These are phyloP conservation scores for Colletotrichum chrysophilum DNA, from an alignment of 2,329 filamentous ascomycete species.

Conservation along the genomic window DNA sequence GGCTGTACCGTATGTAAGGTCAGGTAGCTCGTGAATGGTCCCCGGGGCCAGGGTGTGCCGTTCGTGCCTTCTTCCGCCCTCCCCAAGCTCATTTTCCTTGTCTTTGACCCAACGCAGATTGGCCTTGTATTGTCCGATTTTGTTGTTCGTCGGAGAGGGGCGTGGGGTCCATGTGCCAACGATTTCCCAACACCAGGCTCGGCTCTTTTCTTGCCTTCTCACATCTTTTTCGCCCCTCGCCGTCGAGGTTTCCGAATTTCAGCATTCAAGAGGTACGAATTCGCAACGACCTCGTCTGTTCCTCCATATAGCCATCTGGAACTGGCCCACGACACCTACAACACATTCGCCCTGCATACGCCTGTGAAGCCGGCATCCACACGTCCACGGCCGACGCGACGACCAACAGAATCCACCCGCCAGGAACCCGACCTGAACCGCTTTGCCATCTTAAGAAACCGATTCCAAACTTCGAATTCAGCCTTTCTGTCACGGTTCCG, in stretches of 20 bases:
- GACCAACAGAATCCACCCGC: too few species aligned
- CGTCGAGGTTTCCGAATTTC: background rate
- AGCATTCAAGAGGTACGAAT: background rate
- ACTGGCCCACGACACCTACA: background rate
- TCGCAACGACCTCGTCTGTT: background rate
- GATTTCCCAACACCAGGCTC: background rate
- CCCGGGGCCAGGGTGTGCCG: too few species aligned
- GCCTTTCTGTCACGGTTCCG: too few species aligned
- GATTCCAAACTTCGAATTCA: too few species aligned
- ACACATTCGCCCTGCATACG: too few species aligned
- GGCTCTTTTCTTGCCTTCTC: background rate
- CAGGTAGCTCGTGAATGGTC: too few species aligned
- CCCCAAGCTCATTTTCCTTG: background rate
- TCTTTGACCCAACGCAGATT: background rate
- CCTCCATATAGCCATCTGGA: background rate
- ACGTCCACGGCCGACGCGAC: too few species aligned
- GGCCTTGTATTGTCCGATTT: slow-evolving; percentile 6
- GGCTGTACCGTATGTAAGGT: too few species aligned
- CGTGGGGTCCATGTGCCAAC: background rate
- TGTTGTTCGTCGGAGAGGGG: background rate
- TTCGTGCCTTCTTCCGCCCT: too few species aligned
- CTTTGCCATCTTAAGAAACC: too few species aligned
- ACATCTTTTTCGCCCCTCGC: background rate
- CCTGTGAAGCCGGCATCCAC: too few species aligned
- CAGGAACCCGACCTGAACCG: too few species aligned